Evolutionary conservation across 352 stramenopile species (phyloP).

Genomic region (Thraustochytrium striatum): DNA sequence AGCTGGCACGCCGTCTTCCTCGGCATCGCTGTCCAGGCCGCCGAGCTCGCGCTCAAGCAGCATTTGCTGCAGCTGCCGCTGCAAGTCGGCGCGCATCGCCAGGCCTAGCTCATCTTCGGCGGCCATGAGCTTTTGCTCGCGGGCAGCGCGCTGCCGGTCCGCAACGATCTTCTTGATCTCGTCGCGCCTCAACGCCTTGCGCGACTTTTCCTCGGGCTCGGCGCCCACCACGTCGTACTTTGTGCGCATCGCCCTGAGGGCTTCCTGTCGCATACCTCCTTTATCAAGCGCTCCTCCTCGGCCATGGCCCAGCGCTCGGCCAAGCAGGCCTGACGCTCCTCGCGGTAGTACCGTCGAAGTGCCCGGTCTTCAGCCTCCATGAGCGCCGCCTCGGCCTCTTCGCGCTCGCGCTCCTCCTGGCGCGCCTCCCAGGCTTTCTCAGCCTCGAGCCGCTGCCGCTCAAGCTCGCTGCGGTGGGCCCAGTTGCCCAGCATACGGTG

Average conservation of each 20-base stretch:
- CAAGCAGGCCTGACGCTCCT: conserved; percentile 18
- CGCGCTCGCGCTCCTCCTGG: conserved; percentile 21
- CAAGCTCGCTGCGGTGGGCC: conserved; percentile 38
- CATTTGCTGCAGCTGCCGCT: conserved; percentile 36
- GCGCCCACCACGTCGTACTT: conserved; percentile 30
- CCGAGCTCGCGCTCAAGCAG: conserved; percentile 29
- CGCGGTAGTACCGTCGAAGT: conserved; percentile 18
- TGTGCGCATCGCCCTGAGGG: background rate
- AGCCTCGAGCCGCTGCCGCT: background rate
- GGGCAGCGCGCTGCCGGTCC: conserved; percentile 20
- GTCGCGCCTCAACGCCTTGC: conserved; percentile 26
- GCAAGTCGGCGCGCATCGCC: conserved; percentile 22
- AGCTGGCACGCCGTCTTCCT: background rate
- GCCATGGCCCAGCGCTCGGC: conserved; percentile 44
- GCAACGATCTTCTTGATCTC: conserved; percentile 44
- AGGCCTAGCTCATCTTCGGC: conserved; percentile 25
- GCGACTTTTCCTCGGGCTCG: background rate
- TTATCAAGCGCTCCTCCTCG: conserved; percentile 28
- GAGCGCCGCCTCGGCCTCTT: conserved; percentile 16
- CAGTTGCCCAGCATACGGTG: conserved; percentile 13
- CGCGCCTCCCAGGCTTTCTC: conserved; percentile 38
- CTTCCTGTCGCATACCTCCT: conserved; percentile 20
- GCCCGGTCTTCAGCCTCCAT: conserved; percentile 40
- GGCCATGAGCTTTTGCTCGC: conserved; percentile 43
- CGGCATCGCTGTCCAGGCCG: background rate